Evolutionary conservation across 2,329 filamentous ascomycete species (phyloP).

Genomic region (Ciborinia camelliae): DNA sequence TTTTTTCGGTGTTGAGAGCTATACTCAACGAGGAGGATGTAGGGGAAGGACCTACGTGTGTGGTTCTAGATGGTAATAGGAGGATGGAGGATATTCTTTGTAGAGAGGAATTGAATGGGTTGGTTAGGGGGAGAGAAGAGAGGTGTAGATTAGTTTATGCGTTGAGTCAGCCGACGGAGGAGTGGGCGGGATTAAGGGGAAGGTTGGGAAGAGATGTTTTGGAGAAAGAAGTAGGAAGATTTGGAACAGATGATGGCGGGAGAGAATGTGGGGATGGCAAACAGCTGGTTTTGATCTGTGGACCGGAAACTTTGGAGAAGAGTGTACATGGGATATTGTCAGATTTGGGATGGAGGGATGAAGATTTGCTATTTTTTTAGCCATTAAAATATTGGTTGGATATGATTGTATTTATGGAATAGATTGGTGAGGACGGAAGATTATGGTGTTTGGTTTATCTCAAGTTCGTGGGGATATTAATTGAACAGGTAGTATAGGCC

Average conservation of each 20-base stretch:
- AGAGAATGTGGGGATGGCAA: constrained; percentile 34
- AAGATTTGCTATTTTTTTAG: constrained; percentile 74
- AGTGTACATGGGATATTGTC: constrained; percentile 55
- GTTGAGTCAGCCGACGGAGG: constrained; percentile 58
- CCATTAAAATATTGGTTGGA: not conserved
- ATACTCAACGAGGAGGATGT: constrained; percentile 58
- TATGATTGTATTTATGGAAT: not conserved
- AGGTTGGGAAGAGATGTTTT: constrained; percentile 63
- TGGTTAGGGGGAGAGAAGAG: constrained; percentile 51
- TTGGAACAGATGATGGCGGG: constrained; percentile 34
- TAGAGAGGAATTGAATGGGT: constrained; percentile 64
- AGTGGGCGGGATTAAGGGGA: constrained; percentile 67
- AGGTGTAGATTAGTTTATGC: constrained; percentile 66
- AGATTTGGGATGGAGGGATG: constrained; percentile 66
- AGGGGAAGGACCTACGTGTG: constrained; percentile 62
- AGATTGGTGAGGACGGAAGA: not conserved
- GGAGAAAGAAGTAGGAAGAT: constrained; percentile 52
- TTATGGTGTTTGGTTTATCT: not conserved
- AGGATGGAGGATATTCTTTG: constrained; percentile 79
- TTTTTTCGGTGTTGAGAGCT: constrained; percentile 77
- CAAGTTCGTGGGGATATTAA: too few relatives aligned
- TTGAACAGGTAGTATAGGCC: too few relatives aligned
- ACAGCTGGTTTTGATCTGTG: constrained; percentile 73
- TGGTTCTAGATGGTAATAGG: constrained; percentile 77
- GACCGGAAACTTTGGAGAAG: constrained; percentile 71